These are phyloP conservation scores for Thalassiosira livingstoniorum DNA, from an alignment of 352 stramenopile species.

Conservation along the genomic window DNA sequence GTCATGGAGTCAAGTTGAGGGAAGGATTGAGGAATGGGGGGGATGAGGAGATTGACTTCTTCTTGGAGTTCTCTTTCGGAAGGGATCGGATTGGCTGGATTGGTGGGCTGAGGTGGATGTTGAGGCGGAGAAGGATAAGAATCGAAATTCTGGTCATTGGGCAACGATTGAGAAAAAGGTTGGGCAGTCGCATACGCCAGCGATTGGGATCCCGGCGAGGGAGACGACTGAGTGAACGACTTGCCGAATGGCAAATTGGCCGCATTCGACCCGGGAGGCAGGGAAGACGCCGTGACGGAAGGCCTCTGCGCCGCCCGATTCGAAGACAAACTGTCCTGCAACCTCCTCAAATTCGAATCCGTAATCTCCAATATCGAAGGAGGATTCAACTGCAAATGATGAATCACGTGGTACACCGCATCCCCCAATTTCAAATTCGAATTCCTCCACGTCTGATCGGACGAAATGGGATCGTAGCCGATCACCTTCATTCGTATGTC, in stretches of 20 bases:
- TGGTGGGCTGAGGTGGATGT: too few relatives aligned
- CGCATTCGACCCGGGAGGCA: not conserved
- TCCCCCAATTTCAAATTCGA: constrained; percentile 68
- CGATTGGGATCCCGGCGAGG: not conserved
- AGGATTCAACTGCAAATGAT: constrained; percentile 83
- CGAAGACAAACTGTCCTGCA: constrained; percentile 48
- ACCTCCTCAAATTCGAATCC: constrained; percentile 59
- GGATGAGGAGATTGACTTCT: constrained; percentile 61
- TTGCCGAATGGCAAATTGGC: not conserved
- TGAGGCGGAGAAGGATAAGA: too few relatives aligned
- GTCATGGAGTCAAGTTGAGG: constrained; percentile 67
- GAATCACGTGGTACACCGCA: constrained; percentile 79
- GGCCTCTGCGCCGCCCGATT: not conserved
- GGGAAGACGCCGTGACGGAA: not conserved
- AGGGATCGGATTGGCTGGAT: too few relatives aligned
- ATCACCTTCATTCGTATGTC: constrained; percentile 76
- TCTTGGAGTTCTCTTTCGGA: constrained; percentile 43
- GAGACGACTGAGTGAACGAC: not conserved
- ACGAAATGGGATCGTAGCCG: constrained; percentile 72
- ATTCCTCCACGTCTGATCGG: constrained; percentile 63
- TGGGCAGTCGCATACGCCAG: not conserved
- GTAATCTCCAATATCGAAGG: constrained; percentile 71
- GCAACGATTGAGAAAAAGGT: not conserved
- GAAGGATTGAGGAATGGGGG: constrained; percentile 72
- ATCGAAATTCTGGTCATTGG: constrained; percentile 14